Conservation (phyloP, 495 filamentous ascomycete species). For the Emericellopsis terricola region DNA sequence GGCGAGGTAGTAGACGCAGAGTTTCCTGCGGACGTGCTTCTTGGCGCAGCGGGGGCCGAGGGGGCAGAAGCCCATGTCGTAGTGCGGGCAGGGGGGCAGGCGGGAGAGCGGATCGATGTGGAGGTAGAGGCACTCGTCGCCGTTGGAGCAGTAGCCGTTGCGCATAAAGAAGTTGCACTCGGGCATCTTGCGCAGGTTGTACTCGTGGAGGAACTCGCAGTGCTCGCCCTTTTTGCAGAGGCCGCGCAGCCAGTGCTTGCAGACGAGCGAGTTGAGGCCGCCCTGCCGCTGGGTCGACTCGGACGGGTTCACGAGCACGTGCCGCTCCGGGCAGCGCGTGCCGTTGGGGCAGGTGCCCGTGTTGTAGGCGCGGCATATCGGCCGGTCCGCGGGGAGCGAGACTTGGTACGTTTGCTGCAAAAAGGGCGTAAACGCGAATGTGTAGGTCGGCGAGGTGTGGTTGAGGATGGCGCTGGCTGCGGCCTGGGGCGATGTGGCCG, state of each 20-base stretch:
- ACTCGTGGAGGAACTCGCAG: conserved; percentile 96
- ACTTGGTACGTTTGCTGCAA: conserved; percentile 59
- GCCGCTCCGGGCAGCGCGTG: conserved; percentile 48
- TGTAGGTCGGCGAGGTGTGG: conserved; percentile 36
- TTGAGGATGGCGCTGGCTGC: conserved; percentile 24
- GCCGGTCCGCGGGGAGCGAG: conserved; percentile 52
- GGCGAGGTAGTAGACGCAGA: conserved; percentile 77
- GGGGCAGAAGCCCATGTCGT: conserved; percentile 88
- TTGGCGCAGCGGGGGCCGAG: conserved; percentile 74
- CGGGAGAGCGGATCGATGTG: conserved; percentile 73
- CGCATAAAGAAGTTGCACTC: conserved; percentile 87
- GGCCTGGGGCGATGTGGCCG: conserved; percentile 11
- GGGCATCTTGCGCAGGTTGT: conserved; percentile 93
- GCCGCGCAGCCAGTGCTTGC: conserved; percentile 96
- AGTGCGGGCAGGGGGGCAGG: conserved; percentile 79
- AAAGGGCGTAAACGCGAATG: conserved; percentile 60
- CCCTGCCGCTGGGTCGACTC: conserved; percentile 2
- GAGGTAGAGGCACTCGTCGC: conserved; percentile 91
- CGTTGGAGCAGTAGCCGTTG: conserved; percentile 84
- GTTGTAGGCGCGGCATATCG: conserved; percentile 60
- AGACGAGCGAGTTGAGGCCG: conserved; percentile 56
- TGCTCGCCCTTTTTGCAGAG: conserved; percentile 92
- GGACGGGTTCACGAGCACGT: conserved; percentile 8
- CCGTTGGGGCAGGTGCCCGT: conserved; percentile 62
- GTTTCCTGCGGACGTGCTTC: conserved; percentile 57